Evolutionary conservation across 805 yeast genomes (phyloP).

Genomic region (Saitoella complicata): DNA sequence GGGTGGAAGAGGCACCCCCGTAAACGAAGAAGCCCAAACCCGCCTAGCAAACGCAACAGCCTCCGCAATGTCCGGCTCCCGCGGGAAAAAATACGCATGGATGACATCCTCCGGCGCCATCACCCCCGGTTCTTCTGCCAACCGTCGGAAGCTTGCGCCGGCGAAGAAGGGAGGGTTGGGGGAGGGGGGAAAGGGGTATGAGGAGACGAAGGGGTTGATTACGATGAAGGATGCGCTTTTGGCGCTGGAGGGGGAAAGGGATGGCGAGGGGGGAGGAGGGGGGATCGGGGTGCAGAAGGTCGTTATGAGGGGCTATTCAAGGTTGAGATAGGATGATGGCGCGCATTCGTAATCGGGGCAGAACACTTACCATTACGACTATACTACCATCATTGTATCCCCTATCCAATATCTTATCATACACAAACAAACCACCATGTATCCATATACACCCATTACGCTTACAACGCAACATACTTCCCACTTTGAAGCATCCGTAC

Average conservation of each 20-base stretch:
- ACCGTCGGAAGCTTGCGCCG: background rate
- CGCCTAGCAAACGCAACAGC: slow-evolving; percentile 1
- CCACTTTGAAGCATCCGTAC: no score
- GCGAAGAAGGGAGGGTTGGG: slow-evolving; percentile 2
- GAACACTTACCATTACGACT: no score
- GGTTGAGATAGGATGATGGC: no score
- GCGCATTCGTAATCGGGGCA: no score
- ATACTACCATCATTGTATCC: no score
- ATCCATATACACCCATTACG: no score
- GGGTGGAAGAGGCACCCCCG: no score
- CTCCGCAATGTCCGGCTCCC: background rate
- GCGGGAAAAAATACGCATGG: slow-evolving; percentile 1
- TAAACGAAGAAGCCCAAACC: slow-evolving; percentile 1
- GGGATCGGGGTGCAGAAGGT: background rate
- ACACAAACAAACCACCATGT: no score
- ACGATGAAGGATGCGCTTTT: slow-evolving; percentile 1
- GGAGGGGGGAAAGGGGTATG: background rate
- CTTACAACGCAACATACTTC: no score
- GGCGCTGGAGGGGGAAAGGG: background rate
- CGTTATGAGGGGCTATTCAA: no score
- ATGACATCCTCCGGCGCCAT: background rate
- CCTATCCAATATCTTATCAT: no score
- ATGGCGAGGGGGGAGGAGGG: slow-evolving; percentile 1
- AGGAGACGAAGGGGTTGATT: background rate
- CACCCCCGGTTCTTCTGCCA: background rate